Base-by-base conservation (phyloP, 2,329 filamentous ascomycete genomes). In the Diaporthe vexans region DNA sequence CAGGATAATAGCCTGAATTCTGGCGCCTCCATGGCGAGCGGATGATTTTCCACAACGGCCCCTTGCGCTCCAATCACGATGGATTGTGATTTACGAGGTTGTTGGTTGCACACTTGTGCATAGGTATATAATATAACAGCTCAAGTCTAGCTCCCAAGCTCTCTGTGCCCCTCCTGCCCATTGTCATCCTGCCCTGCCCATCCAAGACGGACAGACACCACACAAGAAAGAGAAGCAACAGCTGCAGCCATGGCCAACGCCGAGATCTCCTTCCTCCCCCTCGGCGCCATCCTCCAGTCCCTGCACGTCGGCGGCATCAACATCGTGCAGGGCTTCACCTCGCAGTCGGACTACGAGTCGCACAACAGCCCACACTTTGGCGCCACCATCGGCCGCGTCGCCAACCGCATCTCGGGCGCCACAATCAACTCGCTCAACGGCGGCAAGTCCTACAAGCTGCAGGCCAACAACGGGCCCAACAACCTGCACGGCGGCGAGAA, bases 251-350 rank as follows among this genome's bases (percentile, higher is more conserved):
- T 88, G 85, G 48, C 69, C 6, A 77, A 85, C 54, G 84, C 87
- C 51, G 81, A 88, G 57, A 89, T 92, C 79, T 86, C 88, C 57
- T 94, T 96, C 84, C 86, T 96, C 76, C 92, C 94, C 33, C 88
- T 94, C 68, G 94, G 94, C 76, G 94, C 93, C 79, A 94, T 94
- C 81, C 92, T 97, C 81, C 92, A 98, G 82, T 90, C 94, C 80
- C 93, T 98, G 86, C 89, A 88, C 63, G 90, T 98, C 78, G 93
- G 89, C 75, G 93, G 91, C 77, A 86, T 90, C 81, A 97, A 98
- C 86, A 97, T 99, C 77, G 95, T 98, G 29, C 94, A 97, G 78
- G 92, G 93, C 71, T 98, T 98, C 85, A 90, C 94, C 24, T 91
- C 89, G 19, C 90, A 93, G 71, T 91, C 93, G 58, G 90, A 92